Conservation (phyloP, 192 early-diverging fungal species). For the Gryganskiella cystojenkinii region DNA sequence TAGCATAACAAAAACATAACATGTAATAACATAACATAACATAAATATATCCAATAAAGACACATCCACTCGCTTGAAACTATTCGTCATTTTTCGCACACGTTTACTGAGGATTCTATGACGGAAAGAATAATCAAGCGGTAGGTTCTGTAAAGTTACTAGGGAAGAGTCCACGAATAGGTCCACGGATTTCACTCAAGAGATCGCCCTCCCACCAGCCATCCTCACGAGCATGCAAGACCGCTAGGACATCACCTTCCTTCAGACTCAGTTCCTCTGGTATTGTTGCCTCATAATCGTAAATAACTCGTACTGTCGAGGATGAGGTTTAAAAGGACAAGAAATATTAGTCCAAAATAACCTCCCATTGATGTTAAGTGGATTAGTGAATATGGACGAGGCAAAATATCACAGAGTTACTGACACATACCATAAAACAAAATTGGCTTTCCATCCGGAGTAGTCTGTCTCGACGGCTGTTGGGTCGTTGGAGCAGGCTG, state of each 20-base stretch:
- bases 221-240: constrained; percentile 58
- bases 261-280: constrained; percentile 63
- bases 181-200: constrained; percentile 27
- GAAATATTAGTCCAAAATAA: too few relatives aligned
- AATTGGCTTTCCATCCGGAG: constrained; percentile 48
- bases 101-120: too few relatives aligned
- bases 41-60: too few relatives aligned
- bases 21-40: too few relatives aligned
- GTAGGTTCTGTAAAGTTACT: constrained; percentile 55
- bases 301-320: constrained; percentile 52
- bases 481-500: background rate
- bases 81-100: too few relatives aligned
- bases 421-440: constrained; percentile 49
- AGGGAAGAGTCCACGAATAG: constrained; percentile 48
- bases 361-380: too few relatives aligned
- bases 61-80: too few relatives aligned
- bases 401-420: too few relatives aligned
- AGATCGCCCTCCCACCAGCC: constrained; percentile 71
- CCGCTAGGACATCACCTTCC: constrained; percentile 56
- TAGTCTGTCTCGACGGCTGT: background rate
- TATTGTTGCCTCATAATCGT: constrained; percentile 58
- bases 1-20: too few relatives aligned
- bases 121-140: background rate
- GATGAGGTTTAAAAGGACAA: too few relatives aligned
- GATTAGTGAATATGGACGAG: too few relatives aligned